Conservation (phyloP, 371 early-diverging fungal species). For the Capniomyces stellatus region DNA sequence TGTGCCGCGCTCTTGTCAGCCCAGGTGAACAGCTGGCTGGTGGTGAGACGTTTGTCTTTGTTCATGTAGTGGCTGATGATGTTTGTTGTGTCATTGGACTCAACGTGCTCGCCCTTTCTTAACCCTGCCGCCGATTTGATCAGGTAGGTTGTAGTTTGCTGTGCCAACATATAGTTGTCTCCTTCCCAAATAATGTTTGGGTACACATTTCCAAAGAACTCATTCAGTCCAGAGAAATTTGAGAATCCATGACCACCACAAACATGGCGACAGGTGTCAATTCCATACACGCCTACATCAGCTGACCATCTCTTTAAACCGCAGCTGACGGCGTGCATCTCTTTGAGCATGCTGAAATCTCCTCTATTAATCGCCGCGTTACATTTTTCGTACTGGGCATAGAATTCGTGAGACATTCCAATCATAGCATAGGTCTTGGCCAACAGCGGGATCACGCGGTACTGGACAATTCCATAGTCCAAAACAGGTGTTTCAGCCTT, state of each 20-base stretch:
- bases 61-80: background rate
- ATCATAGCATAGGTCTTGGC: slow-evolving; percentile 53
- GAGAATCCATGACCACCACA: slow-evolving; percentile 76
- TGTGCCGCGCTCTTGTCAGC: background rate
- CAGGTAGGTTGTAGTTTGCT: slow-evolving; percentile 51
- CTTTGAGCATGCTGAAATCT: slow-evolving; percentile 36
- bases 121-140: slow-evolving; percentile 29
- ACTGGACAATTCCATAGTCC: slow-evolving; percentile 57
- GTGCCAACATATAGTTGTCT: slow-evolving; percentile 55
- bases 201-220: slow-evolving; percentile 41
- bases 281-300: slow-evolving; percentile 47
- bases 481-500: slow-evolving; percentile 46
- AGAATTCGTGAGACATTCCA: slow-evolving; percentile 45
- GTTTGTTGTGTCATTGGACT: slow-evolving; percentile 21
- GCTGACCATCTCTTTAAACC: slow-evolving; percentile 69
- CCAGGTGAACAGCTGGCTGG: background rate
- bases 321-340: slow-evolving; percentile 67
- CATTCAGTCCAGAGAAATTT: slow-evolving; percentile 51
- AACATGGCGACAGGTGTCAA: slow-evolving; percentile 57
- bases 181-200: slow-evolving; percentile 68
- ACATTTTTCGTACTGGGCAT: slow-evolving; percentile 34
- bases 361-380: slow-evolving; percentile 29
- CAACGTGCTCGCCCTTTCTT: background rate
- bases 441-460: slow-evolving; percentile 48
- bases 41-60: background rate